Conservation (phyloP, 306 rosid species). For the Cotoneaster glaucophyllus region DNA sequence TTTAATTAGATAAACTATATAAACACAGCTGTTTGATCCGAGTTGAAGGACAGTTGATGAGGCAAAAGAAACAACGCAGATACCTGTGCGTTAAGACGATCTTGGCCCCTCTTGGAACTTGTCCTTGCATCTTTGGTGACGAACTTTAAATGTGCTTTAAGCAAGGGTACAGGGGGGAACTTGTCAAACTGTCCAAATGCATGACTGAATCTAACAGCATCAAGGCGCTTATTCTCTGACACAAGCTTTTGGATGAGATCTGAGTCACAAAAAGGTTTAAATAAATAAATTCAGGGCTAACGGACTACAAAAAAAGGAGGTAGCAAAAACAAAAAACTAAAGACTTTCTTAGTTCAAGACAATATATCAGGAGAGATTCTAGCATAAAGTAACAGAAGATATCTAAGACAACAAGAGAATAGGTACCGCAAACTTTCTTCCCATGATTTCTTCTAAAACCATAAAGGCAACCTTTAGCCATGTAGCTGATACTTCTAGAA, state of each 20-base stretch:
- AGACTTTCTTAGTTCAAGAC: background rate
- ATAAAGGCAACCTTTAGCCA: background rate
- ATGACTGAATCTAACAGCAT: conserved; percentile 28
- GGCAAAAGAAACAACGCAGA: background rate
- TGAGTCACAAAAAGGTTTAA: background rate
- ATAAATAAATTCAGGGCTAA: background rate
- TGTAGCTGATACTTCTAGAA: background rate
- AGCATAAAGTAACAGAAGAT: background rate
- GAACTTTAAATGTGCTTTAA: conserved; percentile 18
- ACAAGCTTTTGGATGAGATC: conserved; percentile 29
- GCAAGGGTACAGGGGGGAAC: conserved; percentile 35
- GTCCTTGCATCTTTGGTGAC: conserved; percentile 8
- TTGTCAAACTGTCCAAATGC: conserved; percentile 19
- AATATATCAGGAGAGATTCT: background rate
- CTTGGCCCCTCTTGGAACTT: conserved; percentile 9
- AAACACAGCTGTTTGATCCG: background rate
- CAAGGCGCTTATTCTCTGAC: conserved; percentile 23
- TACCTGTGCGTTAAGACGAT: conserved; percentile 21
- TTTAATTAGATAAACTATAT: background rate
- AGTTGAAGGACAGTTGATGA: background rate
- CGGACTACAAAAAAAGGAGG: background rate
- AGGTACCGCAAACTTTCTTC: background rate
- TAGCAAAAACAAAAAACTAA: background rate
- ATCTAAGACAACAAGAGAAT: background rate
- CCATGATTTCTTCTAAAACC: background rate